These are phyloP conservation scores for Colletotrichum coccodes DNA, from an alignment of 2,329 filamentous ascomycete genomes.

Conservation along the genomic window DNA sequence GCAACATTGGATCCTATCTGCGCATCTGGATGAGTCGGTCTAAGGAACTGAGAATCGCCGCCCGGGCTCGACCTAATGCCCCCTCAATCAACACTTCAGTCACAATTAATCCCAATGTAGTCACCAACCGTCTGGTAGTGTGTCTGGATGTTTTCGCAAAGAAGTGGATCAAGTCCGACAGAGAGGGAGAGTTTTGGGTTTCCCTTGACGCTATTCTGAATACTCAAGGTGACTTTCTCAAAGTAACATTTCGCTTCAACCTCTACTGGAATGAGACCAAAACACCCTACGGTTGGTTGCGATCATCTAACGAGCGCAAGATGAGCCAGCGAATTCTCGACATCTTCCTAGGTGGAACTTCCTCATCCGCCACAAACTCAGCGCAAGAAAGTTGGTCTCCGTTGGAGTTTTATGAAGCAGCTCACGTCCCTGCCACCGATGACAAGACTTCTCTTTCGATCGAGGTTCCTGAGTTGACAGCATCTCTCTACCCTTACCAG, in stretches of 20 bases:
- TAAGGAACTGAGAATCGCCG: constrained; percentile 3
- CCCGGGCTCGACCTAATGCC: neutral
- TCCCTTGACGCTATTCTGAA: constrained; percentile 44
- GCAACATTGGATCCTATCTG: constrained; percentile 12
- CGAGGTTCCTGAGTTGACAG: constrained; percentile 54
- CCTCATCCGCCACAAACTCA: constrained; percentile 35
- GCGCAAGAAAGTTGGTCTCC: constrained; percentile 50
- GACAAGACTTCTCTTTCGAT: constrained; percentile 51
- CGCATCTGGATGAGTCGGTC: neutral
- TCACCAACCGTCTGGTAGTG: neutral
- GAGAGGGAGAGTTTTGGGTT: constrained; percentile 45
- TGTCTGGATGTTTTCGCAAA: constrained; percentile 28
- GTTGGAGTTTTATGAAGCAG: constrained; percentile 75
- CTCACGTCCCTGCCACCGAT: constrained; percentile 66
- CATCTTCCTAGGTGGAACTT: constrained; percentile 44
- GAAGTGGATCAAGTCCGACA: constrained; percentile 29
- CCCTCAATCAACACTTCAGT: neutral
- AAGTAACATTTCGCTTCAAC: constrained; percentile 44
- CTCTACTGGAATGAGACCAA: constrained; percentile 56
- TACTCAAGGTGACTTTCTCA: constrained; percentile 37
- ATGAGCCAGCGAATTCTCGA: constrained; percentile 49
- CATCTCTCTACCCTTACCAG: constrained; percentile 77
- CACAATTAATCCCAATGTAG: neutral
- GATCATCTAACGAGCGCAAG: constrained; percentile 41
- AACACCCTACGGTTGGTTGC: constrained; percentile 43